A percentile compares a stretch with the other conserved stretches of the same genome.
phyloP scores from a whole-genome alignment of 805 yeast species.

The Ogataea methylovora region DNA sequence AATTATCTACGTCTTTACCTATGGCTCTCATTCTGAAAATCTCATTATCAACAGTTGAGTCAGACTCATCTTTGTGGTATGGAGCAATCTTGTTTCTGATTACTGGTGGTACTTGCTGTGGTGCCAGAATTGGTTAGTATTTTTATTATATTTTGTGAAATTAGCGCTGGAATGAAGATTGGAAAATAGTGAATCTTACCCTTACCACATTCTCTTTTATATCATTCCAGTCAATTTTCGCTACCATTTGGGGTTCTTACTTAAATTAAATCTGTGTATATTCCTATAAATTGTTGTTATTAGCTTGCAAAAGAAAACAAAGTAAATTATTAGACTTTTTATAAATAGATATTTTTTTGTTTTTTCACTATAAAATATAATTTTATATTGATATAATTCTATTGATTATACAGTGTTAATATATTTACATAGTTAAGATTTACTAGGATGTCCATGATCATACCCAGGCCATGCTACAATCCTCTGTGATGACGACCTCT shows the following conservation, averaged over 20 bases:
- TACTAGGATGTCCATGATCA: slow-evolving; percentile 54
- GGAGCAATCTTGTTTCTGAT: slow-evolving; percentile 5
- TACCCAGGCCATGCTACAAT: slow-evolving; percentile 61
- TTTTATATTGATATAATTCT: background rate
- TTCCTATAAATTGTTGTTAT: background rate
- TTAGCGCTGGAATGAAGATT: no score
- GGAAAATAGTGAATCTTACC: slow-evolving; percentile 5
- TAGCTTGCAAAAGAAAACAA: slow-evolving; percentile 1
- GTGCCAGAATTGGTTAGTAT: no score
- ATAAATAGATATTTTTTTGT: background rate
- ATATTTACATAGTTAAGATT: slow-evolving; percentile 1
- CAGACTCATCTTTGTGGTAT: background rate
- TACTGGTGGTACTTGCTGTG: slow-evolving; percentile 25
- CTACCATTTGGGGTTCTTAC: no score
- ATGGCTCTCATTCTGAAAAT: no score
- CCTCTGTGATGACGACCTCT: slow-evolving; percentile 17
- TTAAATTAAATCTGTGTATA: background rate
- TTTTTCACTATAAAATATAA: background rate
- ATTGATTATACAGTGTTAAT: background rate
- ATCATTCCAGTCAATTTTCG: slow-evolving; percentile 2
- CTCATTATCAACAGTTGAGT: background rate
- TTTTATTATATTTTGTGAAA: no score
- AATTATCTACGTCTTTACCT: no score
- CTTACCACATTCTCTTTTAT: background rate
- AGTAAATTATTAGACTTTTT: background rate